Evolutionary conservation across 306 rosid species (phyloP).

Genomic region (Corylus heterophylla): DNA sequence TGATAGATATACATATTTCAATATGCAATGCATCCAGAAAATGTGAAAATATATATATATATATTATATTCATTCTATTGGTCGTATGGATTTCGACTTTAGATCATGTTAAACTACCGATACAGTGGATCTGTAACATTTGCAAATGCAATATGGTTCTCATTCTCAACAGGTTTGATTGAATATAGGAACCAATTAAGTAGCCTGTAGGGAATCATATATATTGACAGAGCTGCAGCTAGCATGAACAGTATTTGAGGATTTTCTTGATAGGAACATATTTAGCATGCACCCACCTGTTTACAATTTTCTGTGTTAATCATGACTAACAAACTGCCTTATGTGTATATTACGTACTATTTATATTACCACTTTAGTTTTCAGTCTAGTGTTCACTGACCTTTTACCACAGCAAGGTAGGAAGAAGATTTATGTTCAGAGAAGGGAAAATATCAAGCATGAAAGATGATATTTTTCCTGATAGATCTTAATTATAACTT

Average conservation of each 20-base stretch:
- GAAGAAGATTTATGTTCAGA: not conserved
- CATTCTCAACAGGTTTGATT: not conserved
- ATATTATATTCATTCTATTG: not conserved
- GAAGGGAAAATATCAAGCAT: not conserved
- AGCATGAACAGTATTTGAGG: not conserved
- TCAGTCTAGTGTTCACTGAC: not conserved
- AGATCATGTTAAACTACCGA: not conserved
- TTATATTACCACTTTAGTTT: not conserved
- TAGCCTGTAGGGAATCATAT: not conserved
- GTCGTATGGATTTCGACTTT: not conserved
- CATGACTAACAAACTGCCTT: too few species aligned
- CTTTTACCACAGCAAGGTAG: not conserved
- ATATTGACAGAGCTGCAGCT: not conserved
- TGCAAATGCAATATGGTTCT: not conserved
- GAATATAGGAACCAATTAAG: not conserved
- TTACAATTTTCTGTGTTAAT: not conserved
- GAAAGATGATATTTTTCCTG: not conserved
- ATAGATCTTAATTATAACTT: not conserved
- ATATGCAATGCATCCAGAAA: not conserved
- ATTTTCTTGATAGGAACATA: not conserved
- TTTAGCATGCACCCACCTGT: not conserved
- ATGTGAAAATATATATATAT: not conserved
- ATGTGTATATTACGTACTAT: not conserved
- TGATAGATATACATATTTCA: too few species aligned
- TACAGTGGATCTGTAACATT: not conserved